Base-by-base conservation (phyloP, 78 protist species). In the Isochrysis galbana region DNA sequence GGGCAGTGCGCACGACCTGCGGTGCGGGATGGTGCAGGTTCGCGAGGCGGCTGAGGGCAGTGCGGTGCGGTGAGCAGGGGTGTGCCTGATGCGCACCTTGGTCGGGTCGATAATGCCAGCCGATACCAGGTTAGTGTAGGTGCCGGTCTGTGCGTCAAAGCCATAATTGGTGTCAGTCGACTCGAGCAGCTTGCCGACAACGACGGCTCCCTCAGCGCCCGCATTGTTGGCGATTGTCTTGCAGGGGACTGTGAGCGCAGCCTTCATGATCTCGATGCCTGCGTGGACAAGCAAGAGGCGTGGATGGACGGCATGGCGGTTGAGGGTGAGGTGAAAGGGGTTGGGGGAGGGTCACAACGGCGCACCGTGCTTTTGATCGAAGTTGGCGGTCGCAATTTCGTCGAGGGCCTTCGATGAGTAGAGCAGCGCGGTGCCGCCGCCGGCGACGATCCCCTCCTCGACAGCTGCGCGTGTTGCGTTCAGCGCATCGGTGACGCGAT, bases 21-120 rank as follows among this genome's bases (percentile, higher is more conserved):
- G 54, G 26, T 7, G 82, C 36, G 26, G 19, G 36, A n/a, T n/a
- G 26, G 44, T 14, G 26, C 82, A 7, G 82, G n/a, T n/a, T 61
- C 22, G 70, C 70, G 19, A 61, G 36, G 70, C 36, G 19, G 36
- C 22, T 19, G 19, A 25, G 70, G 82, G 82, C 41, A 32, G 82
- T 19, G 82, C 41, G 82, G 82, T 7, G 10, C 41, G 82, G 36
- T 10, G 82, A 7, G 82, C 44, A 72, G 26, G 82, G 38, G 36
- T 72, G 23, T 26, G 7, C 38, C 14, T 7, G 23, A 19, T 77
- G 23, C 86, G 78, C 86, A 98, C 99, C 98, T 98, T 99, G 91
- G 98, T 96, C 54, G 99, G 99, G 97, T 99, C 99, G 93, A 99
- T 96, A 95, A 99, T 97, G 45, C 99, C 99, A 54, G 96, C 95